Percentiles rank a stretch among this genome's conserved stretches.
Evolutionary conservation across 148 eudicot genomes (phyloP).

Genomic region (Rhododendron molle): DNA sequence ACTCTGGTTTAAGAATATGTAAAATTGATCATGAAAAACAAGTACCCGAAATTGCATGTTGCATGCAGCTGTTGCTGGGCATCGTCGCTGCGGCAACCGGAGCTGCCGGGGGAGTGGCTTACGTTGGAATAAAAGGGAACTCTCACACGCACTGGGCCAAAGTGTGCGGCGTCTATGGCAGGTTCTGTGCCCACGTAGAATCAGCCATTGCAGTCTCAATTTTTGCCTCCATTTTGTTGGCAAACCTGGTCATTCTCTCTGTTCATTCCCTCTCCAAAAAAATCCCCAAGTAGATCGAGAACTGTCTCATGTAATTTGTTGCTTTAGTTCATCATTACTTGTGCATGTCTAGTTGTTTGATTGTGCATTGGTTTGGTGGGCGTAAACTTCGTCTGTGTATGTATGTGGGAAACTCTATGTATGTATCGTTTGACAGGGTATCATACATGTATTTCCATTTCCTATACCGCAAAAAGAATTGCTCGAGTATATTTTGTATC

Average conservation of each 20-base stretch:
- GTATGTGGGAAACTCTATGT: not conserved
- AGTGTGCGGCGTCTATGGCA: conserved; percentile 43
- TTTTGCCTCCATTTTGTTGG: conserved; percentile 44
- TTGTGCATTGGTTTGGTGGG: not conserved
- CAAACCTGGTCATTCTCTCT: conserved; percentile 46
- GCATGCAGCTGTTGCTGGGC: conserved; percentile 71
- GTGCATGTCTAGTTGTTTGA: not conserved
- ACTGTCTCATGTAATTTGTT: not conserved
- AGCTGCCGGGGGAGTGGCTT: conserved; percentile 54
- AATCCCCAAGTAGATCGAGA: conserved; percentile 27
- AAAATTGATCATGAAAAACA: no score
- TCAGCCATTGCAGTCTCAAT: conserved; percentile 38
- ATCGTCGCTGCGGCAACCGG: conserved; percentile 70
- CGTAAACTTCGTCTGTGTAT: not conserved
- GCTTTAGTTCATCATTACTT: not conserved
- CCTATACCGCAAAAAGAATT: not conserved
- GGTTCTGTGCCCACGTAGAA: conserved; percentile 48
- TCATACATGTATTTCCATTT: no score
- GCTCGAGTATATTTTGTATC: not conserved
- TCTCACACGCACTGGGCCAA: conserved; percentile 44
- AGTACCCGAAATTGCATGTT: not conserved
- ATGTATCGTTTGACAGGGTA: no score
- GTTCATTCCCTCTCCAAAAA: conserved; percentile 42
- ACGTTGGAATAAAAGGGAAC: conserved; percentile 52
- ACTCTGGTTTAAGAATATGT: no score